These are phyloP conservation scores for Xylariaceae sp. DNA, from an alignment of 2,329 filamentous ascomycete genomes.

Conservation along the genomic window DNA sequence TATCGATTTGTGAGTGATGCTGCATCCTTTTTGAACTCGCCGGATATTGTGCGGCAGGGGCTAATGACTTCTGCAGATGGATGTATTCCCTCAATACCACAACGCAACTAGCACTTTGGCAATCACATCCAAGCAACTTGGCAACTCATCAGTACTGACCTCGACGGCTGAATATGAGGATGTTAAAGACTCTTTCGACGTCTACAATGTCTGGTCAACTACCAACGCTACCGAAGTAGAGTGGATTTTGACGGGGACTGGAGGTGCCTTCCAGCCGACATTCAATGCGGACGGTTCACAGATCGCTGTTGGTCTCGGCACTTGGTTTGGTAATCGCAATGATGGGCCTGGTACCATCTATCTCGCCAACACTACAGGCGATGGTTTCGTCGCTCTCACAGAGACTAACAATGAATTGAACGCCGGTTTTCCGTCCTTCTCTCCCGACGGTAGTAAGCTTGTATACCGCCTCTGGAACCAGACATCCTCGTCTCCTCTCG, in stretches of 20 bases:
- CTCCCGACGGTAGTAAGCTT: slow-evolving; percentile 32
- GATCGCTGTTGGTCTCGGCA: slow-evolving; percentile 37
- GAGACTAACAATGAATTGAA: slow-evolving; percentile 34
- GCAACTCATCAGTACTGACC: slow-evolving; percentile 35
- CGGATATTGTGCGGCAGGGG: background rate
- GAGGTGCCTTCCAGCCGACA: slow-evolving; percentile 38
- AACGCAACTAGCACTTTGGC: slow-evolving; percentile 18
- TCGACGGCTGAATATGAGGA: slow-evolving; percentile 28
- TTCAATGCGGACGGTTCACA: slow-evolving; percentile 36
- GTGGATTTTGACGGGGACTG: slow-evolving; percentile 20
- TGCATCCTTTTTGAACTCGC: background rate
- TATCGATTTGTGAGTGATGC: slow-evolving; percentile 33
- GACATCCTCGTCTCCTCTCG: slow-evolving; percentile 19
- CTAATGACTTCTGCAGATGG: slow-evolving; percentile 22
- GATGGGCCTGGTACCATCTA: slow-evolving; percentile 16
- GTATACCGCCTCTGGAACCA: slow-evolving; percentile 32
- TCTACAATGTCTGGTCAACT: background rate
- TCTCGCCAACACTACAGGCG: slow-evolving; percentile 3
- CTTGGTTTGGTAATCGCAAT: slow-evolving; percentile 37
- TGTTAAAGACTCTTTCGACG: slow-evolving; percentile 10
- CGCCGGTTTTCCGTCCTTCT: slow-evolving; percentile 38
- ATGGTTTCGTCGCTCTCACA: slow-evolving; percentile 19
- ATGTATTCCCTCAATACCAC: slow-evolving; percentile 37
- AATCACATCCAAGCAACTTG: slow-evolving; percentile 38
- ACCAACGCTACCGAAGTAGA: background rate